Base-by-base conservation (phyloP, 163 green algal genomes). In the Chloroidium sp. region DNA sequence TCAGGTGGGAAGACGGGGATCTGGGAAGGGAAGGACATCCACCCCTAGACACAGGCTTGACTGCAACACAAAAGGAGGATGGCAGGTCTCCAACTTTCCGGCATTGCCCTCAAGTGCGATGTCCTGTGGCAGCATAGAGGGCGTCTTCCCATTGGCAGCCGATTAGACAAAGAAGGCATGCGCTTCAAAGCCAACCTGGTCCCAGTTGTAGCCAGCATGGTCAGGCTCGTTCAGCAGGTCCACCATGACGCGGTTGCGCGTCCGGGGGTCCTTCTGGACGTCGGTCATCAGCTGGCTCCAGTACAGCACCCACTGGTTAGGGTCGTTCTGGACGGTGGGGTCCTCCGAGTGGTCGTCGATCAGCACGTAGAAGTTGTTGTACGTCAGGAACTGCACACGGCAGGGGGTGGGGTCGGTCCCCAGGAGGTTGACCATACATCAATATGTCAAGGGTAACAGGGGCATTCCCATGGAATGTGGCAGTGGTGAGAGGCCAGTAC, bases 331-430 rank as follows among this genome's bases (percentile, higher is more conserved):
- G n/a, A 8, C 62, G 14, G 79, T 81, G 76, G 84, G 81, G 64
- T 87, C 82, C 1, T 77, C 64, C 58, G 80, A 69, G 10, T 85
- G 79, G 84, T 88, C 77, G 74, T 84, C 75, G 4, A 88, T 80
- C 12, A 88, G 36, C 1, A 88, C 74, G 76, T 88, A 87, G 75
- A 88, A 78, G 74, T 76, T 79, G 76, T 87, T 87, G 69, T 60
- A 62, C 2, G 85, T 61, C 57, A 88, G 69, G 77, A 83, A 88
- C 59, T 84, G 69, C 10, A 83, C 67, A 72, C 36, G 36, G 67
- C 67, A 6, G 67, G 6, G 67, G 67, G 6, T 72, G 6, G 67
- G 6, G 6, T 72, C 67, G 6, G 67, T 72, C 67, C 6, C 6
- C 67, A 72, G 67, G 36, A 36, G 36, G 36, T 36, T 36, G 36